Conservation (phyloP, 495 filamentous ascomycete genomes). For the Xylaria acuta region DNA sequence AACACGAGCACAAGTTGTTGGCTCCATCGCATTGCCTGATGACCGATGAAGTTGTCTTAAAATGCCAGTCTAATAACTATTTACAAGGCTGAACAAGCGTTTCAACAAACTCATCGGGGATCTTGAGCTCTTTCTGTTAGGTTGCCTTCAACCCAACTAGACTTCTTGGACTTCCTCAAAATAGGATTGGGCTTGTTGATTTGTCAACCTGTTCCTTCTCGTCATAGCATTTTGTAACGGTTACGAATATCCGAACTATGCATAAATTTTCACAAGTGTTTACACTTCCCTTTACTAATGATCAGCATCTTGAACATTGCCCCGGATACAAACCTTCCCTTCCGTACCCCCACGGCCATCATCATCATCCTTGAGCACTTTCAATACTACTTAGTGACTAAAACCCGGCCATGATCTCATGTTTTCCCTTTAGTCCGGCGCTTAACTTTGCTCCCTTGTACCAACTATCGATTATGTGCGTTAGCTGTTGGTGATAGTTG, state of each 20-base stretch:
- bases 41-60: background rate
- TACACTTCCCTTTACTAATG: background rate
- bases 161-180: background rate
- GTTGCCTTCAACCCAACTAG: background rate
- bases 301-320: background rate
- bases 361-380: background rate
- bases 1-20: background rate
- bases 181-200: background rate
- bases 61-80: background rate
- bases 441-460: background rate
- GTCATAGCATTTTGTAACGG: background rate
- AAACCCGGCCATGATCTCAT: background rate
- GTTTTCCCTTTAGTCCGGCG: background rate
- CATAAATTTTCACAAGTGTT: background rate
- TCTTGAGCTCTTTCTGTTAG: background rate
- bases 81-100: background rate
- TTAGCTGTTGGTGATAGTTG: conserved; percentile 7
- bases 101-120: background rate
- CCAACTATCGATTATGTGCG: background rate
- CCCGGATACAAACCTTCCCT: background rate
- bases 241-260: background rate
- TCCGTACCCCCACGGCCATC: conserved; percentile 8
- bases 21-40: background rate
- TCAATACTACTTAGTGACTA: background rate
- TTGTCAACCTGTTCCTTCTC: background rate